Base-by-base conservation (phyloP, 257 asterid species). In the Parsonsia alboflavescens region DNA sequence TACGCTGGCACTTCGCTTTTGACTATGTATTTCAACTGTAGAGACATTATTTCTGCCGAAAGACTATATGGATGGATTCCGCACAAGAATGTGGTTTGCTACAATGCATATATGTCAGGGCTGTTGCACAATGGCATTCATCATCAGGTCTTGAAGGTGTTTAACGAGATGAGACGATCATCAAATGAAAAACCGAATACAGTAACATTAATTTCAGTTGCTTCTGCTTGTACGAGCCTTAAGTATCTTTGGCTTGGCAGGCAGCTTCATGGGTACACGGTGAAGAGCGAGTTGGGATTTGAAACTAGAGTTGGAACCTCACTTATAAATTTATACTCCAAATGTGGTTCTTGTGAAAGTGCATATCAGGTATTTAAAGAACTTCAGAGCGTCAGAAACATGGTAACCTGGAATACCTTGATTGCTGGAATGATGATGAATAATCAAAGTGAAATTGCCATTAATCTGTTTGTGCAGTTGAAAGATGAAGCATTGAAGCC, bases 381-480 rank as follows among this genome's bases (percentile, higher is more conserved):
- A 69, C 75, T 90, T 83, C 91, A 88, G 72, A 80, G 80, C 48
- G 74, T 50, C 56, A 81, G 85, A 80, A 88, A 84, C 64, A 80
- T 90, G 75, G 77, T 90, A 53, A 86, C 97, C 0, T 92, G 97
- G 97, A 94, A 90, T 75, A 84, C 97, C 5, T 90, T 94, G 96
- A 89, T 94, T 39, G 82, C 90, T 0, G 97, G 99, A 63, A 75
- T 89, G 96, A 89, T 94, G 91, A 77, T 80, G 78, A 89, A 87
- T 59, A 81, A 80, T 79, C 89, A 84, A 71, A 74, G 74, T 33
- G 91, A 86, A 75, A 72, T 65, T 19, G 96, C 99, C 33, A 45
- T 83, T 48, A 75, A 81, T 33, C 89, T 92, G n/a, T 94, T 94
- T 52, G 72, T 21, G 19, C 79, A 76, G 77, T 76, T 94, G 68